phyloP scores from a whole-genome alignment of 805 yeast genomes.

The Candida orba region DNA sequence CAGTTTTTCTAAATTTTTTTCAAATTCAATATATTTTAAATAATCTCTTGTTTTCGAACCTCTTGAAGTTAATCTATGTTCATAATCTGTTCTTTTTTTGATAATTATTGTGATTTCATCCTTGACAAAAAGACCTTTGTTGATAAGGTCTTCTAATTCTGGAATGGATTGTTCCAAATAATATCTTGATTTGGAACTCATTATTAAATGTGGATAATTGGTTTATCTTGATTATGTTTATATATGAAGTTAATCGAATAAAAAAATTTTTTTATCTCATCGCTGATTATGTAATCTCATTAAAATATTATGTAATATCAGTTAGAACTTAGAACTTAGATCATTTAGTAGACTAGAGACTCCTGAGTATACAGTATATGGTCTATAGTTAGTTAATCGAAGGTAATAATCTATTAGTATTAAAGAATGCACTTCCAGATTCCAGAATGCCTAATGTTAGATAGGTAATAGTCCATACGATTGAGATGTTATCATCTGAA shows the following conservation, averaged over 20 bases:
- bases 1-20: constrained; percentile 67
- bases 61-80: constrained; percentile 79
- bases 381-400: too few relatives aligned
- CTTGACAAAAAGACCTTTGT: constrained; percentile 74
- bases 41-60: constrained; percentile 76
- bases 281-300: too few relatives aligned
- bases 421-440: too few relatives aligned
- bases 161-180: constrained; percentile 71
- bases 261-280: background rate
- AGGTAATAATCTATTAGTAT: too few relatives aligned
- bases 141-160: constrained; percentile 81
- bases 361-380: too few relatives aligned
- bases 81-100: constrained; percentile 93
- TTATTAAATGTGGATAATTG: background rate
- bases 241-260: background rate
- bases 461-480: too few relatives aligned
- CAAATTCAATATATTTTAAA: constrained; percentile 72
- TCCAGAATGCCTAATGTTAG: too few relatives aligned
- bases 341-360: too few relatives aligned
- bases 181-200: constrained; percentile 40
- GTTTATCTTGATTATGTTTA: too few relatives aligned
- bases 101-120: constrained; percentile 77
- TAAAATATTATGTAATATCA: too few relatives aligned
- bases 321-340: too few relatives aligned
- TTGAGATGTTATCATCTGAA: too few relatives aligned